Evolutionary conservation across 768 basidiomycete genomes (phyloP), one percentile per base, ranked within the genome.

Genomic region (Pholiota molesta): DNA sequence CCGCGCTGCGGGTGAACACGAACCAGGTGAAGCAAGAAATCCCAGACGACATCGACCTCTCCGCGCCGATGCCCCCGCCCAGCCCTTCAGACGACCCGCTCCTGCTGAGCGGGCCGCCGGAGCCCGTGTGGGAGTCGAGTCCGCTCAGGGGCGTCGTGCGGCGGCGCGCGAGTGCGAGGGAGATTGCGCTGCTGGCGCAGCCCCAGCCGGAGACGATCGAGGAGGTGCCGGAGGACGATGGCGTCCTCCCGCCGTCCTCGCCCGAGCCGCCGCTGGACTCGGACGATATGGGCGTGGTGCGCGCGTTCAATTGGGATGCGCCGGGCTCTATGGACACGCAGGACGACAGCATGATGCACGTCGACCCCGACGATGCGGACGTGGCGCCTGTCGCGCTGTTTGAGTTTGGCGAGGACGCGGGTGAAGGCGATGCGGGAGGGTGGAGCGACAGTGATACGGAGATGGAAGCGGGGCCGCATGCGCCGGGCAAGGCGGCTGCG

Each of bases 41-140:
- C 4, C 90, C 90, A 0, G 83, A 84, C 17, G 65, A 68, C 44
- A 77, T 91, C 64, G 84, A 90, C 66, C 73, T 89, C 29, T 79
- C 71, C 52, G 78, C 69, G 14, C 86, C 87, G 4, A 79, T 86
- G 66, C 86, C 88, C 8, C 92, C 91, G 0, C 79, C 89, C 0
- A 90, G 89, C 57, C 91, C 91, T 2, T 84, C 84, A 0, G 91
- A 93, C 39, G 91, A 93, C 66, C 91, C 91, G 0, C 72, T 93
- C 0, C 75, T 93, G 2, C 78, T 93, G 29, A 81, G 79, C 49
- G 85, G 80, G 3, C 76, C 77, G 11, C 68, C 76, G n/a, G 69
- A 74, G 55, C 67, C 71, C 9, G 55, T 55, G 21, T 42, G 52
- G 17, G 52, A 51, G 52, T 59, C 60, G 52, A 65, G 37, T 16